phyloP scores from a whole-genome alignment of 257 asterid species.

The Catharanthus roseus region DNA sequence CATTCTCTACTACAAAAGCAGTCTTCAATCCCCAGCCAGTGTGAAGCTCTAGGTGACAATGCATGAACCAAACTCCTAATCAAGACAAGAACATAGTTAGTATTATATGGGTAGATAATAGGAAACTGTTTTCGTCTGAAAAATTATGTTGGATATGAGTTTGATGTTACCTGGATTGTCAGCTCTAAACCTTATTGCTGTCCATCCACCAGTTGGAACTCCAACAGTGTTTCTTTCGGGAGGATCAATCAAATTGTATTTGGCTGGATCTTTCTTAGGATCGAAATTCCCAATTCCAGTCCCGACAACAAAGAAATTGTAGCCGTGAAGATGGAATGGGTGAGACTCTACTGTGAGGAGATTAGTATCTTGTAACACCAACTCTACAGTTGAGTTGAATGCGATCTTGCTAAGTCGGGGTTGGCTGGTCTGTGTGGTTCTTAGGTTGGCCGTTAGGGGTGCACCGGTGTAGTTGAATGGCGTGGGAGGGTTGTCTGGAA shows the following conservation, averaged over 20 bases:
- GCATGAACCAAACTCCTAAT: constrained; percentile 49
- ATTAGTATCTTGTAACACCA: constrained; percentile 22
- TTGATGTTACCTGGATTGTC: constrained; percentile 20
- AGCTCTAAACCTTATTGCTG: constrained; percentile 25
- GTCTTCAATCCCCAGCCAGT: constrained; percentile 86
- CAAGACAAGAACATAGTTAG: background rate
- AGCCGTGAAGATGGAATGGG: constrained; percentile 25
- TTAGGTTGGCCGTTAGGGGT: constrained; percentile 15
- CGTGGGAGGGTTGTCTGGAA: constrained; percentile 47
- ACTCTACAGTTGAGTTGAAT: constrained; percentile 22
- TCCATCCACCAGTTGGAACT: constrained; percentile 27
- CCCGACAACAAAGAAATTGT: constrained; percentile 20
- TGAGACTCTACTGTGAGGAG: constrained; percentile 18
- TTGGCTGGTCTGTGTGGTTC: constrained; percentile 2
- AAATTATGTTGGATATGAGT: too few relatives aligned
- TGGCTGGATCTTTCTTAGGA: constrained; percentile 15
- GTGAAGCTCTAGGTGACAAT: constrained; percentile 89
- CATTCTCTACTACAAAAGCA: constrained; percentile 89
- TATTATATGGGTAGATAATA: background rate
- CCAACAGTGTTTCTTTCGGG: constrained; percentile 25
- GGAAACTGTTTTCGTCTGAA: background rate
- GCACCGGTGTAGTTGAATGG: constrained; percentile 51
- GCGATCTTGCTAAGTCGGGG: constrained; percentile 17
- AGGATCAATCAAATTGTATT: constrained; percentile 23
- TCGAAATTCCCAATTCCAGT: constrained; percentile 19